Evolutionary conservation across 1,139 yeast species (phyloP), one percentile per base, ranked within the genome.

Genomic region (Diutina catenulata): DNA sequence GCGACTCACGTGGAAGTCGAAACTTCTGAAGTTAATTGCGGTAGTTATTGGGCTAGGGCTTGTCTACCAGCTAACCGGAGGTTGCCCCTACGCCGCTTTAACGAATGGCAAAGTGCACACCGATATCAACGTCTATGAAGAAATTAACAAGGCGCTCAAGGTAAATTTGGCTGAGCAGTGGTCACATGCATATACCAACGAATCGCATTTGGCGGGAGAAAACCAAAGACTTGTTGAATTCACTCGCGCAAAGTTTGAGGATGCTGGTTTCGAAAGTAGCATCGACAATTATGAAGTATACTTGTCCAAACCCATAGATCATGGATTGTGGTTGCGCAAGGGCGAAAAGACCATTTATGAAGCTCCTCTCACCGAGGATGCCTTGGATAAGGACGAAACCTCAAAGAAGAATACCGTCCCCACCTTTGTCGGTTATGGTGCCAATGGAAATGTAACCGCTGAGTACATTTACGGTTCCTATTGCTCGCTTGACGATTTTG

Each of bases 361-460:
- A 42, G 87, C 95, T 4, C 65, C 77, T 1, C 64, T 84, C 44
- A 63, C 65, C 45, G 95, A 86, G 56, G 95, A 86, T 51, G 76
- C 58, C 11, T 51, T 86, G 29, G 60, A 70, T 10, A 81, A 81
- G 41, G 96, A 87, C 55, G 70, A 74, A 25, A 78, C 87, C 26
- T 69, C 94, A 1, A 52, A 56, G 6, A 55, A 57, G 32, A 76
- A 70, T 36, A 46, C 57, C 10, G 54, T 76, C 8, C 83, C 83
- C 5, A 72, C 78, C 0, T 80, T 72, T 55, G 76, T 78, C 49
- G 81, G 79, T 2, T 80, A 76, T 49, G 73, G 82, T n/a, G 83
- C 80, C 2, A 62, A 65, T 36, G 87, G 86, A 18, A 75, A 76
- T 47, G 80, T 72, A 22, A 74, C 80, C 5, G 78, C 74, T 1